Conservation (phyloP, 2,329 filamentous ascomycete genomes). For the Pseudophaeomoniella oleicola region DNA sequence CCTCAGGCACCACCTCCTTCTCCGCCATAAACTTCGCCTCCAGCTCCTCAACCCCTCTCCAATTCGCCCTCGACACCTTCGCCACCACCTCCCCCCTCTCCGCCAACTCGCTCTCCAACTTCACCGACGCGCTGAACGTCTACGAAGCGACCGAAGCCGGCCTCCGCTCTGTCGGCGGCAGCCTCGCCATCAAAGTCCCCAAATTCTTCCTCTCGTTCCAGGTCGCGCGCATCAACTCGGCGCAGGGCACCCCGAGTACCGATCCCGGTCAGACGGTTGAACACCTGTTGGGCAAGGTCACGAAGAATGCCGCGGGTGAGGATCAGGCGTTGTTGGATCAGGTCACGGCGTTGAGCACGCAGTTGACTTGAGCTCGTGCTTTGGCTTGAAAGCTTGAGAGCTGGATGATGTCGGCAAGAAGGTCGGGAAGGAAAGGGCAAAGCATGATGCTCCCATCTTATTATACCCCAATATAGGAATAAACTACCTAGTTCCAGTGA, state of each 20-base stretch:
- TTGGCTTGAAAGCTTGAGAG: too few relatives aligned
- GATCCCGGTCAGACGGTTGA: constrained; percentile 40
- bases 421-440: too few relatives aligned
- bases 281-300: constrained; percentile 37
- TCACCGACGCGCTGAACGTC: constrained; percentile 39
- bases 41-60: constrained; percentile 32
- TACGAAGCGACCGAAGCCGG: constrained; percentile 48
- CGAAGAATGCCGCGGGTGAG: constrained; percentile 1
- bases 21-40: constrained; percentile 42
- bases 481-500: too few relatives aligned
- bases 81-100: constrained; percentile 36
- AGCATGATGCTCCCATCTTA: too few relatives aligned
- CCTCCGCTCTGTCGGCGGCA: constrained; percentile 38
- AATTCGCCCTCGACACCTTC: constrained; percentile 40
- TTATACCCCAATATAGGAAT: too few relatives aligned
- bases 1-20: constrained; percentile 35
- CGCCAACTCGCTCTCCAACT: constrained; percentile 32
- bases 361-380: too few relatives aligned
- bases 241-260: constrained; percentile 39
- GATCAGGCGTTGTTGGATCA: constrained; percentile 1
- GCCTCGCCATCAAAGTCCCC: constrained; percentile 43
- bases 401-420: too few relatives aligned
- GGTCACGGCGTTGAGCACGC: not conserved
- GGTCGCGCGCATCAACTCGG: constrained; percentile 43
- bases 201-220: constrained; percentile 51